Evolutionary conservation across 345 rosid species (phyloP).

Genomic region (Gossypium herbaceum): DNA sequence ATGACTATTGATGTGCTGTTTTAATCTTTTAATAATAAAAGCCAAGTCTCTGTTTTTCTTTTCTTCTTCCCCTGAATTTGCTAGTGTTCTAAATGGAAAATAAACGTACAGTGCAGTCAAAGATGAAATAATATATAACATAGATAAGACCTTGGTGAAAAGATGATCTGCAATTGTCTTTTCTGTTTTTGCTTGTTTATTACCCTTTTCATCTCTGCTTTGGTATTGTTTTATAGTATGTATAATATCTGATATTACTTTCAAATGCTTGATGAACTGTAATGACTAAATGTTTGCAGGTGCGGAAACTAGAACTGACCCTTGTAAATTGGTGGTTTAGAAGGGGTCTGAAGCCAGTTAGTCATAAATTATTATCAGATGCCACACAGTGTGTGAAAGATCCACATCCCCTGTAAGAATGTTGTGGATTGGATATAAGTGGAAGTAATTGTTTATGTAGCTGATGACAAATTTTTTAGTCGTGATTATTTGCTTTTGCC

Average conservation of each 20-base stretch:
- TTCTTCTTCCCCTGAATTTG: not conserved
- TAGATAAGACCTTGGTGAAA: not conserved
- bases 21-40: not conserved
- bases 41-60: not conserved
- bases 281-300: slow-evolving; percentile 42
- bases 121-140: not conserved
- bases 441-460: slow-evolving; percentile 4
- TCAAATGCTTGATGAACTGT: slow-evolving; percentile 7
- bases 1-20: not conserved
- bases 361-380: slow-evolving; percentile 59
- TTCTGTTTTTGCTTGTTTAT: not conserved
- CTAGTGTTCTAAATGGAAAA: not conserved
- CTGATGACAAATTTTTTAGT: not conserved
- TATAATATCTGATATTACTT: slow-evolving; percentile 4
- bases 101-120: not conserved
- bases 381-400: slow-evolving; percentile 54
- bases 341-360: slow-evolving; percentile 61
- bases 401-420: slow-evolving; percentile 37
- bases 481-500: not conserved
- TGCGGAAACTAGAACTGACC: slow-evolving; percentile 69
- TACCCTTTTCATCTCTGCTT: not conserved
- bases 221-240: not conserved
- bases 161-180: not conserved
- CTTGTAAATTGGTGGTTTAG: slow-evolving; percentile 58
- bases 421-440: slow-evolving; percentile 18